phyloP scores from a whole-genome alignment of 2,329 filamentous ascomycete species.

The Botrytis fragariae region DNA sequence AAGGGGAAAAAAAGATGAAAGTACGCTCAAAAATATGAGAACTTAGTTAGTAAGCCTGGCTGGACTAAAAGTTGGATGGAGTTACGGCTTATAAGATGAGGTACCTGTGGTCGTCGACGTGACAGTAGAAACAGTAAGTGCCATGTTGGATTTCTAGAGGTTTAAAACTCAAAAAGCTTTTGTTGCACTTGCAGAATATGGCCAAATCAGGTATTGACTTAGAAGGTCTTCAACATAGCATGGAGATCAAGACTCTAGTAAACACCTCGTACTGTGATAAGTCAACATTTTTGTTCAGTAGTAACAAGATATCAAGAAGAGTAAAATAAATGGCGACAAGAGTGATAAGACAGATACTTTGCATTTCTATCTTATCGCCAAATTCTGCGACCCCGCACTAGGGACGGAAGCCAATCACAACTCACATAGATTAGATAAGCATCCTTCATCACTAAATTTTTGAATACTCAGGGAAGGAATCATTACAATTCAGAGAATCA shows the following conservation, averaged over 20 bases:
- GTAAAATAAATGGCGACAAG: background rate
- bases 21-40: background rate
- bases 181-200: background rate
- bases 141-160: background rate
- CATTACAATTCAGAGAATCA: background rate
- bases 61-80: background rate
- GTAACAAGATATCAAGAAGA: background rate
- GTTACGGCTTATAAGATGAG: background rate
- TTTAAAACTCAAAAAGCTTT: background rate
- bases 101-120: background rate
- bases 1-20: background rate
- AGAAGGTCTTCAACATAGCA: background rate
- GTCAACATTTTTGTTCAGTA: background rate
- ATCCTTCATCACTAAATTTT: background rate
- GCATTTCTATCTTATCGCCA: background rate
- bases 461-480: background rate
- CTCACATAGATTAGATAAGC: constrained; percentile 10
- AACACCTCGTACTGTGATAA: background rate
- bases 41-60: background rate
- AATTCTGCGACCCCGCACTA: background rate
- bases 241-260: background rate
- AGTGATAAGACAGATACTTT: background rate
- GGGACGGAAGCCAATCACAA: background rate
- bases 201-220: background rate
- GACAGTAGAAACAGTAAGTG: background rate